These are phyloP conservation scores for Fusarium hostae DNA, from an alignment of 2,329 filamentous ascomycete species.

Conservation along the genomic window DNA sequence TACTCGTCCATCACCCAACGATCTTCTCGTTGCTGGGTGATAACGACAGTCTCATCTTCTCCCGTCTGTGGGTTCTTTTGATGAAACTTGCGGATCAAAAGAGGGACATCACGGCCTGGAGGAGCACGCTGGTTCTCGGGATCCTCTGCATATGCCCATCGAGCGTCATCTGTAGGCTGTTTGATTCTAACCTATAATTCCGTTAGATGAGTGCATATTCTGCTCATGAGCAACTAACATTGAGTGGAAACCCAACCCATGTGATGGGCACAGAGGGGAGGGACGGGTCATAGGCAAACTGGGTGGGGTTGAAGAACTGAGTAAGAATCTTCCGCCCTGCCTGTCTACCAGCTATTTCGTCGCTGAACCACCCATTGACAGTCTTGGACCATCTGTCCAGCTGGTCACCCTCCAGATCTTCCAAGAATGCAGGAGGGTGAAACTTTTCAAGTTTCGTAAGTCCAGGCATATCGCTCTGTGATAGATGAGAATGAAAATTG, in stretches of 20 bases:
- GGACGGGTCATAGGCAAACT: neutral
- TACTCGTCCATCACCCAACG: conserved; percentile 4
- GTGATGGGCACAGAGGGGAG: neutral
- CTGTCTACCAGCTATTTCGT: neutral
- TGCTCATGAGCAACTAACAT: neutral
- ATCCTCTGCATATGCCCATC: neutral
- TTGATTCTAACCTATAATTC: neutral
- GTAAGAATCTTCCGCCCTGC: neutral
- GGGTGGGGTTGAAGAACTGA: neutral
- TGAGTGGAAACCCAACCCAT: neutral
- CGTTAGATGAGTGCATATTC: neutral
- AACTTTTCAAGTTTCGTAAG: neutral
- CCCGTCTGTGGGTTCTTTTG: neutral
- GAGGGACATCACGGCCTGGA: neutral
- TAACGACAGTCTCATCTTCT: neutral
- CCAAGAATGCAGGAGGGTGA: neutral
- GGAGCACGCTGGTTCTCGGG: neutral
- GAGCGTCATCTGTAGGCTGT: neutral
- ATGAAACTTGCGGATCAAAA: neutral
- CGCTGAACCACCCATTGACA: neutral
- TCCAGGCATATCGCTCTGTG: neutral
- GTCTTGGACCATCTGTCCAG: neutral
- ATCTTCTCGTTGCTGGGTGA: neutral
- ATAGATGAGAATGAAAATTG: neutral
- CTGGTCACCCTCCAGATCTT: neutral